These are phyloP conservation scores for Fusarium sp. DNA, from an alignment of 2,329 filamentous ascomycete species.

Conservation along the genomic window DNA sequence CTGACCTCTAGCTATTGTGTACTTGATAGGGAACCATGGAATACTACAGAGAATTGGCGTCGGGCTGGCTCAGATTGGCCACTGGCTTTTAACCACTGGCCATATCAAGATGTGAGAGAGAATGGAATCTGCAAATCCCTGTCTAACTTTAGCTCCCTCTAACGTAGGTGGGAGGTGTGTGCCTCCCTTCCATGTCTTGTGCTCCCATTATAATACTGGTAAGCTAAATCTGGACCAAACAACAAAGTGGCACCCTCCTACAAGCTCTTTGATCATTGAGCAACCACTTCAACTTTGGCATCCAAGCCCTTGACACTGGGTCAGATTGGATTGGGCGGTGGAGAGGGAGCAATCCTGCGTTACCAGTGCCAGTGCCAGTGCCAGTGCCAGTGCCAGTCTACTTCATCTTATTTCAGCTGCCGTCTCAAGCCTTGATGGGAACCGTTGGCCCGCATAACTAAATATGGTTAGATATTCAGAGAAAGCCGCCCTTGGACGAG, in stretches of 20 bases:
- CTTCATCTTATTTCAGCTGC: slow-evolving; percentile 29
- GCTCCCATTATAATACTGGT: slow-evolving; percentile 19
- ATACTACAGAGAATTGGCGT: slow-evolving; percentile 42
- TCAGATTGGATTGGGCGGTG: neutral
- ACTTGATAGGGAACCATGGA: slow-evolving; percentile 41
- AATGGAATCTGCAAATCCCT: slow-evolving; percentile 30
- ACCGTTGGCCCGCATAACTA: slow-evolving; percentile 15
- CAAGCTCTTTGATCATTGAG: slow-evolving; percentile 33
- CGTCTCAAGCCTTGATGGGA: slow-evolving; percentile 12
- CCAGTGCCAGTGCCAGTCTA: slow-evolving; percentile 12
- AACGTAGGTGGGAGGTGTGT: neutral
- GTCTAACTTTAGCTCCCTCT: slow-evolving; percentile 3
- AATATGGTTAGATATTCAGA: slow-evolving; percentile 2
- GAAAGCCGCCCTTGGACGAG: neutral
- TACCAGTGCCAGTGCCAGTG: slow-evolving; percentile 8
- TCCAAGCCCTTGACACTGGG: slow-evolving; percentile 1
- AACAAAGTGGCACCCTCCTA: slow-evolving; percentile 30
- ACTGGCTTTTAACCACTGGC: neutral
- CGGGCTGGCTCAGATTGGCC: slow-evolving; percentile 38
- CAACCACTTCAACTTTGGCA: slow-evolving; percentile 5
- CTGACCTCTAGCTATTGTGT: slow-evolving; percentile 38
- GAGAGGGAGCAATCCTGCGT: slow-evolving; percentile 10
- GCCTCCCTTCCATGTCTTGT: slow-evolving; percentile 30
- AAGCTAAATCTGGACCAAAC: slow-evolving; percentile 23
- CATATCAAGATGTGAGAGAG: slow-evolving; percentile 23